Conservation (phyloP, 1,284 basidiomycete species). For the Malassezia vespertilionis region DNA sequence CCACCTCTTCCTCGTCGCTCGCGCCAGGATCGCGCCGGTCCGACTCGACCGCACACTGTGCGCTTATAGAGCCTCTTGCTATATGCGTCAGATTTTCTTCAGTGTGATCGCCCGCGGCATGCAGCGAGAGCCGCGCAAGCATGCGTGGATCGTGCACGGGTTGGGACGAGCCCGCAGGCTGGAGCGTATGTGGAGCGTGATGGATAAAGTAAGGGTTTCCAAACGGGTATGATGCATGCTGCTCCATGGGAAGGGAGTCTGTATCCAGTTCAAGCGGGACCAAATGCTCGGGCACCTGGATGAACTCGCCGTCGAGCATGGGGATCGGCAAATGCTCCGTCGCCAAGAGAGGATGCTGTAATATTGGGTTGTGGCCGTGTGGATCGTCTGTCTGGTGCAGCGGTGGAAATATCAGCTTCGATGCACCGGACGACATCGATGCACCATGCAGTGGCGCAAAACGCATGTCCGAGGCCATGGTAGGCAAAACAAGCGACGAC, state of each 20-base stretch:
- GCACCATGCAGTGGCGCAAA: not conserved
- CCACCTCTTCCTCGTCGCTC: constrained; percentile 1
- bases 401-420: constrained; percentile 14
- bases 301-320: constrained; percentile 6
- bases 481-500: not conserved
- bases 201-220: constrained; percentile 23
- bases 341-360: constrained; percentile 14
- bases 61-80: constrained; percentile 6
- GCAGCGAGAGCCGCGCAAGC: constrained; percentile 9
- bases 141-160: constrained; percentile 16
- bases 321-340: constrained; percentile 2
- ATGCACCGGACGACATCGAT: not conserved
- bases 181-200: constrained; percentile 15
- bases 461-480: constrained; percentile 6
- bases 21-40: not conserved
- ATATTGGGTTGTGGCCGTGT: constrained; percentile 12
- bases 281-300: constrained; percentile 25
- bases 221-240: constrained; percentile 36
- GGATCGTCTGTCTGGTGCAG: constrained; percentile 14
- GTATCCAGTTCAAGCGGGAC: constrained; percentile 27
- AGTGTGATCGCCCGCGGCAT: not conserved
- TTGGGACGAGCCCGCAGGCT: constrained; percentile 15
- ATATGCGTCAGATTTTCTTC: constrained; percentile 12
- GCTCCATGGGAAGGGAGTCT: constrained; percentile 35
- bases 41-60: constrained; percentile 7